Conservation (phyloP, 768 basidiomycete genomes). For the Lactifluus piperatus region DNA sequence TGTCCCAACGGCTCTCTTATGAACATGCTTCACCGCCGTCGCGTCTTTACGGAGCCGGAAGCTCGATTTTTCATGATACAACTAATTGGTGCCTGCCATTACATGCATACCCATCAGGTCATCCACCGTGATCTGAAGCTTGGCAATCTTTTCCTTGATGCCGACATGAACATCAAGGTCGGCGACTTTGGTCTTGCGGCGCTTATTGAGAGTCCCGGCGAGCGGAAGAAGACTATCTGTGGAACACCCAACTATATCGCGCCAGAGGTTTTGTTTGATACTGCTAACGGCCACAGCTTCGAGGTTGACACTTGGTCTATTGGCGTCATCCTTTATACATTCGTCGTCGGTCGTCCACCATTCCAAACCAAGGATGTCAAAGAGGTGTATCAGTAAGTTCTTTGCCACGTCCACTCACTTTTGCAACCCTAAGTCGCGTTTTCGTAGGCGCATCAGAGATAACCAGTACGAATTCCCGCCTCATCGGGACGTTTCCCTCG, state of each 20-base stretch:
- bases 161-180: constrained; percentile 90
- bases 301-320: constrained; percentile 99
- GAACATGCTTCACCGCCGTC: constrained; percentile 82
- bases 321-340: constrained; percentile 94
- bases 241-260: constrained; percentile 99
- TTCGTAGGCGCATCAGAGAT: constrained; percentile 74
- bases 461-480: constrained; percentile 90
- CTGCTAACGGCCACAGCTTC: constrained; percentile 92
- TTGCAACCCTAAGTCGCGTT: background rate
- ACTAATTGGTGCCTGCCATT: constrained; percentile 90
- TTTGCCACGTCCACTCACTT: background rate
- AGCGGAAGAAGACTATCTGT: constrained; percentile 98
- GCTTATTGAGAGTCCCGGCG: constrained; percentile 91
- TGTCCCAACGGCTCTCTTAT: constrained; percentile 86
- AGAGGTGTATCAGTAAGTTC: constrained; percentile 78
- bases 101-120: constrained; percentile 95
- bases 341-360: constrained; percentile 89
- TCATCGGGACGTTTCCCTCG: constrained; percentile 60
- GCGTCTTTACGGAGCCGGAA: constrained; percentile 87
- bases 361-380: constrained; percentile 99
- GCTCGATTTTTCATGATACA: constrained; percentile 90
- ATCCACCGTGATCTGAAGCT: constrained; percentile 97
- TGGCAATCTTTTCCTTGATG: constrained; percentile 89
- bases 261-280: constrained; percentile 94
- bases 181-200: constrained; percentile 97